Evolutionary conservation across 345 rosid genomes (phyloP).

Genomic region (Rhizophora mangle): DNA sequence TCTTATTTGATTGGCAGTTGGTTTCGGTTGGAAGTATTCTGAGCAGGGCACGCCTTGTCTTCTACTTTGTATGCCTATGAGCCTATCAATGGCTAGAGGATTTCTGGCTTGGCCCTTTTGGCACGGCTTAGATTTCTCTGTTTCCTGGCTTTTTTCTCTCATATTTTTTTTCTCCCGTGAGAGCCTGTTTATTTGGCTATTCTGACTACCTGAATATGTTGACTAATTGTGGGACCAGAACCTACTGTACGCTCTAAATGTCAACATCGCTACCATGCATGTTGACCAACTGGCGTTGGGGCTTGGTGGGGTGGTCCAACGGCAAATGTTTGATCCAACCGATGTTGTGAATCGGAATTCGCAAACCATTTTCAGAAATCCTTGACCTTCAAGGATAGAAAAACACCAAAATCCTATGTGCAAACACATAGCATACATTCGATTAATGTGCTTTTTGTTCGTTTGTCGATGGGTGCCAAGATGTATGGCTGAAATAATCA

Average conservation of each 20-base stretch:
- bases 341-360: too few species aligned
- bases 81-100: too few species aligned
- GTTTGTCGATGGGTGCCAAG: too few species aligned
- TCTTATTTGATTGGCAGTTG: conserved; percentile 31
- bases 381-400: too few species aligned
- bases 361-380: too few species aligned
- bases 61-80: too few species aligned
- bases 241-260: background rate
- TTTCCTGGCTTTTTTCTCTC: background rate
- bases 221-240: conserved; percentile 1
- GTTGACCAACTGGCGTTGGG: conserved; percentile 17
- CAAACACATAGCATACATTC: too few species aligned
- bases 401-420: too few species aligned
- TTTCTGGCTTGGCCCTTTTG: too few species aligned
- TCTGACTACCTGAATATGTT: conserved; percentile 9
- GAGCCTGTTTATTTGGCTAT: conserved; percentile 4
- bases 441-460: too few species aligned
- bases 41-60: too few species aligned
- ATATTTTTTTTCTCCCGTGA: background rate
- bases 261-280: conserved; percentile 22
- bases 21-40: conserved; percentile 24
- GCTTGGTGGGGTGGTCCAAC: conserved; percentile 20
- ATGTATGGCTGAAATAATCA: too few species aligned
- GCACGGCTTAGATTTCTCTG: background rate
- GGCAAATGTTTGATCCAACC: conserved; percentile 12